Percentiles rank a stretch among this genome's conserved stretches.
Evolutionary conservation across 78 protist species (phyloP).

Genomic region (Tieghemostelium lacteum): DNA sequence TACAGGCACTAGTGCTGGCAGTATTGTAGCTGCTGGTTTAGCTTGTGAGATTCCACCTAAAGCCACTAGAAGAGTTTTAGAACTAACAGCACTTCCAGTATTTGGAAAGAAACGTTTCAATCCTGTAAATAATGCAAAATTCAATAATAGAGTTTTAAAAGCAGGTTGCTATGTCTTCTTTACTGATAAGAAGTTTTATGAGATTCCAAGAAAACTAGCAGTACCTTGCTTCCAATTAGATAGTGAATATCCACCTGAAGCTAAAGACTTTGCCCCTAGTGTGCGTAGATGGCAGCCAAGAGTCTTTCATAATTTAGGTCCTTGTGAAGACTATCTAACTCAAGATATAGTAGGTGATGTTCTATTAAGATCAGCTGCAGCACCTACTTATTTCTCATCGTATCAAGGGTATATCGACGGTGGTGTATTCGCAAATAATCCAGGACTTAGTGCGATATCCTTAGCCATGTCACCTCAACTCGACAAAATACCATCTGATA

Average conservation of each 20-base stretch:
- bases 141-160: conserved; percentile 17
- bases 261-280: conserved; percentile 23
- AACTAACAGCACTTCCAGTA: conserved; percentile 51
- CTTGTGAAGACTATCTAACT: conserved; percentile 6
- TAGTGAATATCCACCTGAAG: conserved; percentile 50
- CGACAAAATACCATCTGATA: conserved; percentile 17
- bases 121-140: conserved; percentile 63
- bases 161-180: conserved; percentile 70
- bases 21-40: conserved; percentile 59
- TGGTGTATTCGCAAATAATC: conserved; percentile 79
- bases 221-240: conserved; percentile 67
- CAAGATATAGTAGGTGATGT: conserved; percentile 65
- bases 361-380: conserved; percentile 50
- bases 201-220: conserved; percentile 39
- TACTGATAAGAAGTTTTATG: conserved; percentile 30
- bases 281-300: conserved; percentile 68
- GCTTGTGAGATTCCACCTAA: conserved; percentile 63
- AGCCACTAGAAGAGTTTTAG: conserved; percentile 62
- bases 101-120: conserved; percentile 69
- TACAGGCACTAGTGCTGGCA: conserved; percentile 69
- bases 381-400: conserved; percentile 79
- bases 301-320: conserved; percentile 46
- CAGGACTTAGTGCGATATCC: conserved; percentile 40
- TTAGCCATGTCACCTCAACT: conserved; percentile 32
- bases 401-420: conserved; percentile 78